Conservation (phyloP, 345 rosid species). For the Gossypium raimondii region DNA sequence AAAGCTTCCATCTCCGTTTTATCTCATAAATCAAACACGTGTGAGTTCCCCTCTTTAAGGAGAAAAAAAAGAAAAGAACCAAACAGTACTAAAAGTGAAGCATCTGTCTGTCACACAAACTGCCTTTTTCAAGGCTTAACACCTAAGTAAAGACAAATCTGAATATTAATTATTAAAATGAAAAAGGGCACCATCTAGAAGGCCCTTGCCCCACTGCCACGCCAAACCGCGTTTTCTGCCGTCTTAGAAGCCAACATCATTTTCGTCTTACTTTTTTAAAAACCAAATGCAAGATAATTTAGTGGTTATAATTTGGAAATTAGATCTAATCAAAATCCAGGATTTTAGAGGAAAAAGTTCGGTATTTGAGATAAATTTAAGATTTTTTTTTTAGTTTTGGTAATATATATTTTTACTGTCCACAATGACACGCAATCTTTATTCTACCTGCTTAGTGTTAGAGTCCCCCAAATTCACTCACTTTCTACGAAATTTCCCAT, state of each 20-base stretch:
- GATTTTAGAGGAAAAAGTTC: no score
- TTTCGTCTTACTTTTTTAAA: no score
- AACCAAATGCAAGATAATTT: no score
- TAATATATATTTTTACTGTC: not conserved
- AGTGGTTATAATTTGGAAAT: no score
- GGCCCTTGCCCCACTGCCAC: not conserved
- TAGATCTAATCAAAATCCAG: no score
- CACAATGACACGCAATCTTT: constrained; percentile 45
- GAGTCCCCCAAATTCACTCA: not conserved
- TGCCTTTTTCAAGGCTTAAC: constrained; percentile 18
- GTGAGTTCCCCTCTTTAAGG: not conserved
- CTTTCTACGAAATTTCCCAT: constrained; percentile 49
- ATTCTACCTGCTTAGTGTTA: not conserved
- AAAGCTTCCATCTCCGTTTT: no score
- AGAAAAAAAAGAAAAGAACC: not conserved
- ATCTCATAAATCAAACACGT: not conserved
- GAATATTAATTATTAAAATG: no score
- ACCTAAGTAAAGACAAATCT: constrained; percentile 16
- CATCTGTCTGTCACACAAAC: no score
- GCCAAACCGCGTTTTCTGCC: constrained; percentile 33
- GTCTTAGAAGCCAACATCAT: no score
- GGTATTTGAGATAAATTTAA: not conserved
- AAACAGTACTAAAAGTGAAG: not conserved
- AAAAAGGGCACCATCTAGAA: constrained; percentile 24
- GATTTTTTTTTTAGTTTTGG: not conserved